Base-by-base conservation (phyloP, 2,329 filamentous ascomycete genomes). In the Pseudogymnoascus pannorum region DNA sequence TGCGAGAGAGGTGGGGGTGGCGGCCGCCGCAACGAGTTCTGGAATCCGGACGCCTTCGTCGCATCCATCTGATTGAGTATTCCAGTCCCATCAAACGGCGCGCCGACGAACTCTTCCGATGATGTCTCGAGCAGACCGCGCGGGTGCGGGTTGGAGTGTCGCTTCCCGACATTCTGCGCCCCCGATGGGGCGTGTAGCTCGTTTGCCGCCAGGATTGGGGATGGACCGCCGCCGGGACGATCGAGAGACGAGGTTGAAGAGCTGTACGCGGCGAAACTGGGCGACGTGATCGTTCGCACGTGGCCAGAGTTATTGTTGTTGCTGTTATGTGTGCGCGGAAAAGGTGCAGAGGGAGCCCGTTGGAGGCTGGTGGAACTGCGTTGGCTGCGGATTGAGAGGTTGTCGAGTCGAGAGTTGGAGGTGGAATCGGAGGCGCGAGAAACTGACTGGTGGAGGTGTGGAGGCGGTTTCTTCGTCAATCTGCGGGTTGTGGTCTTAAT, bases 311-410 rank as follows among this genome's bases (percentile, higher is more conserved):
- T 57, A n/a, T 62, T 61, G 51, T 62, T 61, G 57, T 62, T 61
- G 48, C 62, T 61, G 57, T 62, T 61, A 44, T 69, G 63, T 31
- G 67, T 66, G 67, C 66, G 66, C 26, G 70, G 76, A 76, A 71
- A 68, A 9, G 62, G 82, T 75, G 82, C 82, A 73, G 82, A 85
- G 67, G 84, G 83, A 71, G 82, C 78, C 72, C 82, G 80, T 72
- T 78, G 81, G 72, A 87, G 77, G 73, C 81, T 86, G 69, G 81
- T 79, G 67, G 83, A 85, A 80, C 83, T 87, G 74, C 80, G 79
- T 78, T 85, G 81, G 77, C 81, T 85, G 74, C 79, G 78, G 68
- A 86, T 75, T 67, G 81, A 84, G 69, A 77, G 77, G 74, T 79
- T 75, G 76, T 85, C 82, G 75, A 78, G 57, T 40, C 57, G 31